A percentile compares a stretch with the other conserved stretches of the same genome.
phyloP scores from a whole-genome alignment of 176 grass and related monocot species.

The Panicum miliaceum region DNA sequence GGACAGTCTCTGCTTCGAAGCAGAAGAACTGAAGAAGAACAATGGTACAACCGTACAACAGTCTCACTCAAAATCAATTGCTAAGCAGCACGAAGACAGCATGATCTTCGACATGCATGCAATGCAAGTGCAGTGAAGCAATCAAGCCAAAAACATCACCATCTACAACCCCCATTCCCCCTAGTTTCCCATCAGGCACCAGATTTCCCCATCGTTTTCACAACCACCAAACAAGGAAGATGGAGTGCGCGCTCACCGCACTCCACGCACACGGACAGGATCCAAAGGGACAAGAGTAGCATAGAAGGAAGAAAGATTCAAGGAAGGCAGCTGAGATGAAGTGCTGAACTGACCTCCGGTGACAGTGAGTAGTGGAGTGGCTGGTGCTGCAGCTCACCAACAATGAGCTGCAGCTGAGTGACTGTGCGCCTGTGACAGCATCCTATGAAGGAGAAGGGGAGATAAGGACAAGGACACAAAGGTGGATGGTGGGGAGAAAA shows the following conservation, averaged over 20 bases:
- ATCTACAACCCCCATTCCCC: conserved; percentile 24
- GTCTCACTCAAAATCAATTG: background rate
- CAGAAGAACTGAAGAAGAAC: conserved; percentile 4
- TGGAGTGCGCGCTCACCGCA: background rate
- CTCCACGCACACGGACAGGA: conserved; percentile 14
- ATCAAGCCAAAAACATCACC: conserved; percentile 53
- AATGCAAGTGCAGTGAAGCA: conserved; percentile 22
- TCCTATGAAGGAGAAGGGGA: conserved; percentile 47
- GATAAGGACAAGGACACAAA: conserved; percentile 47
- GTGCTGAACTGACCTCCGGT: conserved; percentile 48
- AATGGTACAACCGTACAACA: background rate
- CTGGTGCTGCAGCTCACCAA: conserved; percentile 39
- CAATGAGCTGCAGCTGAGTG: conserved; percentile 36
- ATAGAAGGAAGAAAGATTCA: conserved; percentile 32
- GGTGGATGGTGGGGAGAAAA: conserved; percentile 34
- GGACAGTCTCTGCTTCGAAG: background rate
- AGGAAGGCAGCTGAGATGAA: conserved; percentile 28
- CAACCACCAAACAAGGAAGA: conserved; percentile 48
- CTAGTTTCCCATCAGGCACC: background rate
- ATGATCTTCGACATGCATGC: background rate
- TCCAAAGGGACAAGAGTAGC: conserved; percentile 13
- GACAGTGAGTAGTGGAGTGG: conserved; percentile 42
- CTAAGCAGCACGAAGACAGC: background rate
- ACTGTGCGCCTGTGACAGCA: conserved; percentile 47
- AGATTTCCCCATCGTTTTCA: conserved; percentile 59